Conservation (phyloP, 2,329 filamentous ascomycete species). For the Ophiostoma sp. region DNA sequence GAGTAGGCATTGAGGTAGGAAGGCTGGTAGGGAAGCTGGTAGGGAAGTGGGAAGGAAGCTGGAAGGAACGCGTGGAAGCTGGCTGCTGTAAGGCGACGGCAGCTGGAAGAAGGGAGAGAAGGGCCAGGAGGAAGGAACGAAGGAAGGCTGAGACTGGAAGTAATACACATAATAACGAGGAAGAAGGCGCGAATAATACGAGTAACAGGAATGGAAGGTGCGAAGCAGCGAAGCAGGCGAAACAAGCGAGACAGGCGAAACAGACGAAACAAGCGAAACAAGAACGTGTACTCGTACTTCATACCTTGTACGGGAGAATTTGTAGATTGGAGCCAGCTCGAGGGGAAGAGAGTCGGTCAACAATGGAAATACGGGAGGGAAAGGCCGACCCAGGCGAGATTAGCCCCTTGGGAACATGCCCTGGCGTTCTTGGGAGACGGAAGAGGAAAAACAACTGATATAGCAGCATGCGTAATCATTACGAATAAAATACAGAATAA, state of each 20-base stretch:
- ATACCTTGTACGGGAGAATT: too few relatives aligned
- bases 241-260: background rate
- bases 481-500: background rate
- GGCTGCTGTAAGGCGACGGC: too few relatives aligned
- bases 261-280: background rate
- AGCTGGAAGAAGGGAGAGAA: background rate
- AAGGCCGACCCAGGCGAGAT: background rate
- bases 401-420: background rate
- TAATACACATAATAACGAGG: background rate
- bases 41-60: too few relatives aligned
- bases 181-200: background rate
- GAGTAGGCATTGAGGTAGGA: background rate
- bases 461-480: background rate
- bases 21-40: background rate
- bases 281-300: background rate
- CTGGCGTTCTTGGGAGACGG: background rate
- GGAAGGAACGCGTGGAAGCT: too few relatives aligned
- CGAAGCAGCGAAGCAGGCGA: background rate
- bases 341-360: background rate
- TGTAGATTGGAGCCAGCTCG: too few relatives aligned
- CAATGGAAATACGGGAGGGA: background rate
- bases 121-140: constrained; percentile 10
- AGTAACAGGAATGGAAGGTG: background rate
- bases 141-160: background rate
- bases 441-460: background rate